Base-by-base conservation (phyloP, 805 yeast species). In the Yarrowia porcina region DNA sequence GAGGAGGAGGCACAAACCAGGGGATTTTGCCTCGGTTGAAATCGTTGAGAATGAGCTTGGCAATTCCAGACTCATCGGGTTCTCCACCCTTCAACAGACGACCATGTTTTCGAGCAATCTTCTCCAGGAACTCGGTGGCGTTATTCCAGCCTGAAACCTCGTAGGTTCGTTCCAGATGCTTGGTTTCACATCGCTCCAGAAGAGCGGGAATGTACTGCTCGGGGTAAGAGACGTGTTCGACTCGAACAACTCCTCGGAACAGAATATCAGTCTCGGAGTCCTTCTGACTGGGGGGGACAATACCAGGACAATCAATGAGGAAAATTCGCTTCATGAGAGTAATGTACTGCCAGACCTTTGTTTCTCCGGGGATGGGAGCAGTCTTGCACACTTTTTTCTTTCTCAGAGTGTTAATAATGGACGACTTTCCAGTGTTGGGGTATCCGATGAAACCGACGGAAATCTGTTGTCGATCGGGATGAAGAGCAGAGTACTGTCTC, bases 321-420 rank as follows among this genome's bases (percentile, higher is more conserved):
- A 92, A 93, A 60, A 93, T 93, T 68, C 93, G 83, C 80, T 93
- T 93, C 97, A 94, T 93, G 70, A 93, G 80, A 4, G 99, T 92
- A 70, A 93, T 92, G 78, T 93, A 93, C 79, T 93, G 99, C 99
- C 99, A 93, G 47, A 93, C 97, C 76, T 93, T 93, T 35, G 99
- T 93, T 74, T 93, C 99, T 74, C 99, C 99, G 30, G 99, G 99
- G 70, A 93, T 91, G 52, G 99, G 99, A 1, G 99, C 99, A 52
- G 93, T 98, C 47, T 82, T 86, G 78, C 98, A 94, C 50, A 93
- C 99, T 78, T 93, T 94, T 83, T 94, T 94, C 74, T 87, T 86
- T 73, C 97, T 85, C 69, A 93, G 79, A 1, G 98, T 92, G 77
- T 93, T 93, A 71, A 93, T 93, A 68, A 93, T 90, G 42, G 97